These are phyloP conservation scores for Sherardia arvensis DNA, from an alignment of 257 asterid genomes.

Conservation along the genomic window DNA sequence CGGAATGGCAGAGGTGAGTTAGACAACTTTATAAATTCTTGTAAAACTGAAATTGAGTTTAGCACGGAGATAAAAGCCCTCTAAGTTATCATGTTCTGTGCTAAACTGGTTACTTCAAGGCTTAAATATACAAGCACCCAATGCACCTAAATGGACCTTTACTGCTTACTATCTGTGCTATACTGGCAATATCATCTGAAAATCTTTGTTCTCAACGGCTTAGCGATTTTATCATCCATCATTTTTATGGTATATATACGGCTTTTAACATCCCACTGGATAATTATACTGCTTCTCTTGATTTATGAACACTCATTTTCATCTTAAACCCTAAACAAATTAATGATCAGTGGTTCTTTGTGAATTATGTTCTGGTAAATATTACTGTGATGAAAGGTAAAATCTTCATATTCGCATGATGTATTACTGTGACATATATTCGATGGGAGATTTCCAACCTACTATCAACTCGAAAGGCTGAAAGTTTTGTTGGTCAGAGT, in stretches of 20 bases:
- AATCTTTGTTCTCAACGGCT: neutral
- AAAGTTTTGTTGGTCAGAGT: slow-evolving; percentile 33
- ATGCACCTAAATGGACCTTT: no score
- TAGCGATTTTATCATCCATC: neutral
- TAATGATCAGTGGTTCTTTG: neutral
- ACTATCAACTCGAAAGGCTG: neutral
- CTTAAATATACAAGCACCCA: no score
- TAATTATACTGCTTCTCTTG: slow-evolving; percentile 1
- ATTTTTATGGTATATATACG: neutral
- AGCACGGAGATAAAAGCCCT: neutral
- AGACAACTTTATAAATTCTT: no score
- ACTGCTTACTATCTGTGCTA: neutral
- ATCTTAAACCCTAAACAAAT: neutral
- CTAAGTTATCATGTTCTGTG: neutral
- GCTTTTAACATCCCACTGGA: no score
- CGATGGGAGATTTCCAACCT: neutral
- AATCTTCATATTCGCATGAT: neutral
- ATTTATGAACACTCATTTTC: neutral
- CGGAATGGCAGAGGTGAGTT: slow-evolving; percentile 90
- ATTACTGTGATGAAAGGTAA: neutral
- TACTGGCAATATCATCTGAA: no score
- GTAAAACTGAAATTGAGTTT: neutral
- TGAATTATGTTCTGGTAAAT: neutral
- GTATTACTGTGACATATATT: neutral
- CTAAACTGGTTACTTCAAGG: neutral